Evolutionary conservation across 192 early-diverging fungal genomes (phyloP).

Genomic region (Coemansia sp.): DNA sequence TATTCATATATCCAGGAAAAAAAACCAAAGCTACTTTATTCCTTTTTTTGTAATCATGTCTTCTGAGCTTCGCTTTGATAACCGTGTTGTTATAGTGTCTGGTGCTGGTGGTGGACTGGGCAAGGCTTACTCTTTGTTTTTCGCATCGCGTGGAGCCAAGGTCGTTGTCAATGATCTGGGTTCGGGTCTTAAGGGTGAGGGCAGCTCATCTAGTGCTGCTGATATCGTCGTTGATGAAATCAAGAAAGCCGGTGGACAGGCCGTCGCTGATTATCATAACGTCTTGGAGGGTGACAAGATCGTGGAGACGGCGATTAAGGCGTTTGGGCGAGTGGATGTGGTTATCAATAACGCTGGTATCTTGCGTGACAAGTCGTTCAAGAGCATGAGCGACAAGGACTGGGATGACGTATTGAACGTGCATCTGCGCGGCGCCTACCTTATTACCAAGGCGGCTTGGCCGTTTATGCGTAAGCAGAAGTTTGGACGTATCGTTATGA

Average conservation of each 20-base stretch:
- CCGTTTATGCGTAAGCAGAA: constrained; percentile 94
- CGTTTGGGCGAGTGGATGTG: constrained; percentile 94
- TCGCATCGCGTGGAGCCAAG: constrained; percentile 86
- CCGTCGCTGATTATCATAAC: constrained; percentile 97
- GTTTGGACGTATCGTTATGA: constrained; percentile 91
- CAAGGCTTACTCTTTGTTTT: constrained; percentile 90
- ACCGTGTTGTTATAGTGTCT: constrained; percentile 91
- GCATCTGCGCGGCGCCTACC: constrained; percentile 94
- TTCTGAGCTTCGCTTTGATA: constrained; percentile 69
- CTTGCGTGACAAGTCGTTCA: constrained; percentile 95
- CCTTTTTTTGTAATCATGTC: not conserved
- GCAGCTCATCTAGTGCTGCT: constrained; percentile 76
- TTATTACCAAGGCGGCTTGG: constrained; percentile 98
- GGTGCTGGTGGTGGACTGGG: constrained; percentile 94
- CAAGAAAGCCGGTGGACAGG: constrained; percentile 81
- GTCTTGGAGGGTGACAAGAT: constrained; percentile 98
- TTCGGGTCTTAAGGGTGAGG: constrained; percentile 75
- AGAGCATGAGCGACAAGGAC: constrained; percentile 96
- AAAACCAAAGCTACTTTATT: not conserved
- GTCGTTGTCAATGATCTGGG: constrained; percentile 99
- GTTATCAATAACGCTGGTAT: constrained; percentile 99
- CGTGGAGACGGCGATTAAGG: constrained; percentile 93
- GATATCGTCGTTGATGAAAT: constrained; percentile 97
- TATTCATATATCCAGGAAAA: not conserved
- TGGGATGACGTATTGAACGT: constrained; percentile 95